Conservation (phyloP, 2,329 filamentous ascomycete species). For the Coniochaeta pulveracea region DNA sequence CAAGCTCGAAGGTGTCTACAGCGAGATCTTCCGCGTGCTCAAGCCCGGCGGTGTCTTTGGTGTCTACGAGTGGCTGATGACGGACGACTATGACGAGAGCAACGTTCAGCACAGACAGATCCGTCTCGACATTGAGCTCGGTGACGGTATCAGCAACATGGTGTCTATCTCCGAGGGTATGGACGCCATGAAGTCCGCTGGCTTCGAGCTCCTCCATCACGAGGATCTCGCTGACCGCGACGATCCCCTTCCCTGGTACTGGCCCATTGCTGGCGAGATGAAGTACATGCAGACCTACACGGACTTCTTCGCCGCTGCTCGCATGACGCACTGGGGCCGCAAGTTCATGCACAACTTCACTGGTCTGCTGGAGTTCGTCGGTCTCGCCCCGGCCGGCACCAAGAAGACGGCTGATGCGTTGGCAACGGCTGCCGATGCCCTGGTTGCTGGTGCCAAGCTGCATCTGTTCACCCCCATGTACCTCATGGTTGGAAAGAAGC, state of each 20-base stretch:
- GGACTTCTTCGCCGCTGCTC: slow-evolving; percentile 72
- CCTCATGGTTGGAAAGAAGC: slow-evolving; percentile 88
- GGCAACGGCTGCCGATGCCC: slow-evolving; percentile 67
- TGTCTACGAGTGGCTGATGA: slow-evolving; percentile 99
- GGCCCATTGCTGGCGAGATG: slow-evolving; percentile 76
- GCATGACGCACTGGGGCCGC: slow-evolving; percentile 82
- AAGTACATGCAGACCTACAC: slow-evolving; percentile 69
- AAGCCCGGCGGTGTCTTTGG: slow-evolving; percentile 95
- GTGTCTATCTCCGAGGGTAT: slow-evolving; percentile 74
- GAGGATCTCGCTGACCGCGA: slow-evolving; percentile 76
- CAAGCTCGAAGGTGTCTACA: slow-evolving; percentile 81
- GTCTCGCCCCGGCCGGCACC: slow-evolving; percentile 69
- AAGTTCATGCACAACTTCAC: slow-evolving; percentile 65
- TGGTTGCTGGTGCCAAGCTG: slow-evolving; percentile 77
- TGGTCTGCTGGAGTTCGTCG: slow-evolving; percentile 62
- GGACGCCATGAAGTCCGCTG: slow-evolving; percentile 72
- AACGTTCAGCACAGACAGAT: slow-evolving; percentile 82
- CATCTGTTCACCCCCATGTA: slow-evolving; percentile 99
- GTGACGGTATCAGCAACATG: slow-evolving; percentile 97
- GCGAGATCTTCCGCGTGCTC: slow-evolving; percentile 85
- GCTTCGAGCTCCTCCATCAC: slow-evolving; percentile 72
- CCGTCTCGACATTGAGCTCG: slow-evolving; percentile 87
- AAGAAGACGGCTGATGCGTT: slow-evolving; percentile 93
- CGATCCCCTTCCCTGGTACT: slow-evolving; percentile 84
- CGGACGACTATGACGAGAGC: slow-evolving; percentile 82